Evolutionary conservation across 371 early-diverging fungal species (phyloP).

Genomic region (Mucor sp.): DNA sequence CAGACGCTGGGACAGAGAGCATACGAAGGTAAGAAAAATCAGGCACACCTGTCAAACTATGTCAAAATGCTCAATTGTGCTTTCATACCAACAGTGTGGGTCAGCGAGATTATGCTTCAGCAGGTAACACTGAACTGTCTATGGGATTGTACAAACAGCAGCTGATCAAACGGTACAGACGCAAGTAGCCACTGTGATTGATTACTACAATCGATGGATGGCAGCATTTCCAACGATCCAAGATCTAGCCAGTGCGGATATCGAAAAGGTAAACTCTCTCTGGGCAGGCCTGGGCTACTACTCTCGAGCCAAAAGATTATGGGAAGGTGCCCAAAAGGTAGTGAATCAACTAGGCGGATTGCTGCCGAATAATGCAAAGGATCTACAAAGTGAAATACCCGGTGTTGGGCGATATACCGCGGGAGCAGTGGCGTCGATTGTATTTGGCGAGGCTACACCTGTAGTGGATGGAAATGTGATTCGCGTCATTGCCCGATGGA

Average conservation of each 20-base stretch:
- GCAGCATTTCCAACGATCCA: conserved; percentile 72
- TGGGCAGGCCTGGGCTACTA: conserved; percentile 91
- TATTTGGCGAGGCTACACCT: conserved; percentile 63
- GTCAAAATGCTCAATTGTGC: background rate
- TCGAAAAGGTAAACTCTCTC: conserved; percentile 70
- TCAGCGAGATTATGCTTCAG: conserved; percentile 87
- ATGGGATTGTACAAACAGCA: background rate
- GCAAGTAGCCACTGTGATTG: conserved; percentile 75
- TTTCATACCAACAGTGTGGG: conserved; percentile 59
- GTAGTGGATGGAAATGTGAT: conserved; percentile 86
- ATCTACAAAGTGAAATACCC: conserved; percentile 65
- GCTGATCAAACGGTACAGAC: conserved; percentile 39
- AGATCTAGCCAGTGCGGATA: conserved; percentile 67
- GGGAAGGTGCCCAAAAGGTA: conserved; percentile 71
- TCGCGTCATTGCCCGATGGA: conserved; percentile 70
- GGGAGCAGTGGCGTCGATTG: conserved; percentile 79
- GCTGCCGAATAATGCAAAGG: conserved; percentile 60
- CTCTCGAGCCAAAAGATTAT: conserved; percentile 72
- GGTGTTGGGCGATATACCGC: conserved; percentile 74
- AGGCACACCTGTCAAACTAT: background rate
- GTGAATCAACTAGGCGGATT: conserved; percentile 56
- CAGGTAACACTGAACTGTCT: conserved; percentile 42
- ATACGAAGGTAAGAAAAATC: conserved; percentile 56
- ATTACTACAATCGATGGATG: conserved; percentile 80
- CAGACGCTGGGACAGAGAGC: conserved; percentile 59